phyloP scores from a whole-genome alignment of 202 grass and related monocot genomes.

The Cymbopogon flexuosus region DNA sequence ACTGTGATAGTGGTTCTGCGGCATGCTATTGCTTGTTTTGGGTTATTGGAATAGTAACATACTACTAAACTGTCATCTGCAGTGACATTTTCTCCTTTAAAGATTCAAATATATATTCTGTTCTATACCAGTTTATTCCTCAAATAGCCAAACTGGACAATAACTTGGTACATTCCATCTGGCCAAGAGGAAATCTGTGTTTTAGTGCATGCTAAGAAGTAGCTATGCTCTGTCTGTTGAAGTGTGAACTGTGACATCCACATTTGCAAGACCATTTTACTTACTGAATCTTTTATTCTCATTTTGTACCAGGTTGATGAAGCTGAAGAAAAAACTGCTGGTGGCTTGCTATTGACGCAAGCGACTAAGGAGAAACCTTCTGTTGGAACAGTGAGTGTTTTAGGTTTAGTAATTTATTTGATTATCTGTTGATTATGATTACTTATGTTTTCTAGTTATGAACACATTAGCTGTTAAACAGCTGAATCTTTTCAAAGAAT shows the following conservation, averaged over 20 bases:
- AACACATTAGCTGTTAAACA: background rate
- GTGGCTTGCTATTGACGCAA: conserved; percentile 80
- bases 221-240: background rate
- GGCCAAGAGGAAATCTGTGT: background rate
- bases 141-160: background rate
- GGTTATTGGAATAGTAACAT: background rate
- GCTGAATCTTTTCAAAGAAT: background rate
- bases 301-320: conserved; percentile 58
- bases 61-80: background rate
- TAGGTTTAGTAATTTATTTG: background rate
- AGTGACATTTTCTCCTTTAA: background rate
- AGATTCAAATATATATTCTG: background rate
- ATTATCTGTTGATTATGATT: conserved; percentile 6
- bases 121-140: background rate
- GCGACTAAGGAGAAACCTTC: conserved; percentile 78
- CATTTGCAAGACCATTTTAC: background rate
- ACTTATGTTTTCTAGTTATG: background rate
- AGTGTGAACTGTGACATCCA: background rate
- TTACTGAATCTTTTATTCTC: background rate
- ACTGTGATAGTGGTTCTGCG: background rate
- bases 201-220: background rate
- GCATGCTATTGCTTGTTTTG: background rate
- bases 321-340: conserved; percentile 70
- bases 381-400: conserved; percentile 63
- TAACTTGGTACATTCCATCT: background rate